These are phyloP conservation scores for Wickerhamiella occidentalis DNA, from an alignment of 805 yeast species.

Conservation along the genomic window DNA sequence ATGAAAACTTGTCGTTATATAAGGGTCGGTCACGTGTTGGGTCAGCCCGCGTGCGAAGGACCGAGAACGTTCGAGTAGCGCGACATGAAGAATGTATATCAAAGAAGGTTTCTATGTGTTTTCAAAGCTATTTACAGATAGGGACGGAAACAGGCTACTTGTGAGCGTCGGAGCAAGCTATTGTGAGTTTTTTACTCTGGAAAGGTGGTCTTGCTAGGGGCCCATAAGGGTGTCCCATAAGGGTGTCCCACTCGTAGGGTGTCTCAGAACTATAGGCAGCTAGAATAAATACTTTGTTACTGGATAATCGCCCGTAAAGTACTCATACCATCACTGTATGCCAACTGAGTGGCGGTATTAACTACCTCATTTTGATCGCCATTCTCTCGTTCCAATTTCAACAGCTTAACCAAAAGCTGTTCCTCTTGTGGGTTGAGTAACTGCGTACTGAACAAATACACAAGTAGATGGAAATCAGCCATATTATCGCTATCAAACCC, in stretches of 20 bases:
- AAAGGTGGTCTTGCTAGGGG: no score
- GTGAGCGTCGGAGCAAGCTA: no score
- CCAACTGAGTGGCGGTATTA: conserved; percentile 16
- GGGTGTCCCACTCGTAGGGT: no score
- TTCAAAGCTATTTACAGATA: no score
- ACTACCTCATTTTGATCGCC: conserved; percentile 27
- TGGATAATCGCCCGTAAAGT: conserved; percentile 14
- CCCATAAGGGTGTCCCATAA: no score
- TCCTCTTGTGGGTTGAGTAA: conserved; percentile 49
- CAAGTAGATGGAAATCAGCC: conserved; percentile 68
- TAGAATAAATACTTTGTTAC: no score
- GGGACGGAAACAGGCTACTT: no score
- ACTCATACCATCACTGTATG: conserved; percentile 17
- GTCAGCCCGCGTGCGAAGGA: neutral
- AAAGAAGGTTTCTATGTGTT: no score
- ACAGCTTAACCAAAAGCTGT: conserved; percentile 33
- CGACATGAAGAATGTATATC: no score
- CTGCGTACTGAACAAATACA: conserved; percentile 44
- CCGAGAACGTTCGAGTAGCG: conserved; percentile 6
- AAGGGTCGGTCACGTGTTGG: neutral
- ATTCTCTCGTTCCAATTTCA: conserved; percentile 3
- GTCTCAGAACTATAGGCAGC: no score
- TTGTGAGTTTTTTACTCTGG: no score
- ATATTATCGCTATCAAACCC: conserved; percentile 21
- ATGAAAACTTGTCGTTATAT: neutral